Percentiles rank a stretch among this genome's conserved stretches.
phyloP scores from a whole-genome alignment of 2,329 filamentous ascomycete species.

The Pseudocercospora eumusae region DNA sequence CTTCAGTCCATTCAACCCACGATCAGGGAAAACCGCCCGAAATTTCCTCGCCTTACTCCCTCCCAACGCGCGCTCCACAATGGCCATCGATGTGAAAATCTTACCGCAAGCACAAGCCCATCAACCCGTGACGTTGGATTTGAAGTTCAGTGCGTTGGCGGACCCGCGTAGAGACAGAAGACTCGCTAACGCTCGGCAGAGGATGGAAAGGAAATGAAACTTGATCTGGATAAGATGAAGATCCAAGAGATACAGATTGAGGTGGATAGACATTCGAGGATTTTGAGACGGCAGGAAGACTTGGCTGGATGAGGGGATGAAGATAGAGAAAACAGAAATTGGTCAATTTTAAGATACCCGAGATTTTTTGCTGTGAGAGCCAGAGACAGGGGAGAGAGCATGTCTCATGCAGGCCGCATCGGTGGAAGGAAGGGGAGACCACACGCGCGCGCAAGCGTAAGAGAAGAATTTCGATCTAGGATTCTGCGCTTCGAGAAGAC shows the following conservation, averaged over 20 bases:
- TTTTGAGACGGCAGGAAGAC: slow-evolving; percentile 79
- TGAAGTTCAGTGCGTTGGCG: slow-evolving; percentile 86
- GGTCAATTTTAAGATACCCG: not conserved
- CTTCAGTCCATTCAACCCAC: slow-evolving; percentile 88
- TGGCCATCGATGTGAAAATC: slow-evolving; percentile 76
- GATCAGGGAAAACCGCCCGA: slow-evolving; percentile 74
- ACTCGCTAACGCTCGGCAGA: slow-evolving; percentile 57
- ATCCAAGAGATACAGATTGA: slow-evolving; percentile 87
- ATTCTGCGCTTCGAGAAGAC: not conserved
- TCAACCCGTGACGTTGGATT: slow-evolving; percentile 66
- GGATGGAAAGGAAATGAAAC: slow-evolving; percentile 86
- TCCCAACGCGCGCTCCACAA: slow-evolving; percentile 70
- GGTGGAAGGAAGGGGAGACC: too few species aligned
- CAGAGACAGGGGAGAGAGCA: not conserved
- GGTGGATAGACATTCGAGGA: slow-evolving; percentile 83
- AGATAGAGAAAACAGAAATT: too few species aligned
- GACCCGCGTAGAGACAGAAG: too few species aligned
- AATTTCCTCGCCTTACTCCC: slow-evolving; percentile 86
- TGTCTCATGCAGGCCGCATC: not conserved
- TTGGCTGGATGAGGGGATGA: slow-evolving; percentile 60
- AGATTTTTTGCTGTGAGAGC: too few species aligned
- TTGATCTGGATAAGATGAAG: slow-evolving; percentile 77
- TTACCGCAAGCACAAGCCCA: slow-evolving; percentile 66
- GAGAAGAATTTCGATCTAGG: not conserved
- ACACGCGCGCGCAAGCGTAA: not conserved